These are phyloP conservation scores for Cenchrus purpureus DNA, from an alignment of 176 grass and related monocot genomes.

Conservation along the genomic window DNA sequence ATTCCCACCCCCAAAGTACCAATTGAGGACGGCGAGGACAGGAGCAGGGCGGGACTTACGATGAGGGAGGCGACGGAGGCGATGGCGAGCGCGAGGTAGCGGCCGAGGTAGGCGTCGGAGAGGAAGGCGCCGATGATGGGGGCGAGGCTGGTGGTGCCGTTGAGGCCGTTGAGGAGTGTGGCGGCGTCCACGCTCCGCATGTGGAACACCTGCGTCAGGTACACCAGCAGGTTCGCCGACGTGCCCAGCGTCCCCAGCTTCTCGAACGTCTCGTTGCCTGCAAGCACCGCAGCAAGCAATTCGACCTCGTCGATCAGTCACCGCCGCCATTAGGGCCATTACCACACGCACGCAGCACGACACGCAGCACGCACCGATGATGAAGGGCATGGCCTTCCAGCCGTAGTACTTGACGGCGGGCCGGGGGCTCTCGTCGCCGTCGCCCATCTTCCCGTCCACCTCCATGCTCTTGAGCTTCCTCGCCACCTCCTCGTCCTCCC, in stretches of 20 bases:
- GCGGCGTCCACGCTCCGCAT: conserved; percentile 80
- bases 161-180: conserved; percentile 78
- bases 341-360: neutral
- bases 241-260: conserved; percentile 90
- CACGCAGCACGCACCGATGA: conserved; percentile 63
- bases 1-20: neutral
- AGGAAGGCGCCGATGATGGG: conserved; percentile 94
- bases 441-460: conserved; percentile 57
- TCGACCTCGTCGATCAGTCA: rapidly evolving
- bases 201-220: conserved; percentile 95
- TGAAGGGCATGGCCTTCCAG: conserved; percentile 96
- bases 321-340: neutral
- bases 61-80: conserved; percentile 75
- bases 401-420: conserved; percentile 72
- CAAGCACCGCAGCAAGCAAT: neutral
- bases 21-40: no score
- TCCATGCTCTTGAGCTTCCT: conserved; percentile 61
- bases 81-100: conserved; percentile 80
- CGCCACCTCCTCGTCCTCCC: conserved; percentile 54
- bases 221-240: conserved; percentile 88
- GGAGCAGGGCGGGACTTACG: conserved; percentile 19
- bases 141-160: conserved; percentile 83
- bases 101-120: conserved; percentile 88
- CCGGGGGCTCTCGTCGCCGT: conserved; percentile 25
- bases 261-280: conserved; percentile 96